Evolutionary conservation across 164 flowering plant species (phyloP).

Genomic region (Nymphaea colorata): DNA sequence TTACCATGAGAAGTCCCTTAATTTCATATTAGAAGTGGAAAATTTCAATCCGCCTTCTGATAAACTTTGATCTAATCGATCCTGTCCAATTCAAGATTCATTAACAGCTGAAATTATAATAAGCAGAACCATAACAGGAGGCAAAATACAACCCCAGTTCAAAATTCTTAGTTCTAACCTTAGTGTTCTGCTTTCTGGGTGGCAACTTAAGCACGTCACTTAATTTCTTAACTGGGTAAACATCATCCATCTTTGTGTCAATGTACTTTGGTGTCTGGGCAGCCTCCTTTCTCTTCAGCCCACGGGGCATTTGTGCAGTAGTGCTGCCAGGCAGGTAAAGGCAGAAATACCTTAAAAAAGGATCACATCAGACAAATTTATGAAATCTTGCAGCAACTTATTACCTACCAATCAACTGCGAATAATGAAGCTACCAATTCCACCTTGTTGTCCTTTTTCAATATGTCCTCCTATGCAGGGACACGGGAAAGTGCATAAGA

Average conservation of each 20-base stretch:
- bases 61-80: neutral
- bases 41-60: neutral
- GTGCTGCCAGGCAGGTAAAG: slow-evolving; percentile 12
- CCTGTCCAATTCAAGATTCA: neutral
- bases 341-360: neutral
- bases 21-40: neutral
- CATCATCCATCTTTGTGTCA: slow-evolving; percentile 67
- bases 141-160: too few species aligned
- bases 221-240: slow-evolving; percentile 66
- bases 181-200: slow-evolving; percentile 42
- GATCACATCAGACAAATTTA: neutral
- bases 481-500: neutral
- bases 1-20: neutral
- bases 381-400: neutral
- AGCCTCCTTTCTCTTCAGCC: slow-evolving; percentile 37
- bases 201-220: slow-evolving; percentile 33
- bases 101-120: neutral
- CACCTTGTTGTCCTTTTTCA: neutral
- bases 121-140: neutral
- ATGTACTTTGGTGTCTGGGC: slow-evolving; percentile 48
- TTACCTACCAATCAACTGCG: neutral
- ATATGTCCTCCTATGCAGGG: neutral
- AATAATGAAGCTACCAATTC: neutral
- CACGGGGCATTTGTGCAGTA: slow-evolving; percentile 15
- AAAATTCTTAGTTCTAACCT: slow-evolving; percentile 28